phyloP scores from a whole-genome alignment of 2,329 filamentous ascomycete genomes.

The Lecanicillium sp. region DNA sequence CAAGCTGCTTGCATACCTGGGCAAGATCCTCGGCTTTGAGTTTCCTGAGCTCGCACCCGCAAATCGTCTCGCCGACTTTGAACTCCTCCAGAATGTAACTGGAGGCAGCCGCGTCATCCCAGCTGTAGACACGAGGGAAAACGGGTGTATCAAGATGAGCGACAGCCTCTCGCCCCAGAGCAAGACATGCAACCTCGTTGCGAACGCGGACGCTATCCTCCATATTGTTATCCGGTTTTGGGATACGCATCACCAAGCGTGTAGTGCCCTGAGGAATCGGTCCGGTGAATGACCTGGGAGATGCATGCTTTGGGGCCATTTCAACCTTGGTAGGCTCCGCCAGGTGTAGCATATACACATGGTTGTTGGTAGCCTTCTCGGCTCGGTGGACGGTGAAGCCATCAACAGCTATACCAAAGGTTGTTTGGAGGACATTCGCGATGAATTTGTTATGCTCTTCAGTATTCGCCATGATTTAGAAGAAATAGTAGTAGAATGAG shows the following conservation, averaged over 20 bases:
- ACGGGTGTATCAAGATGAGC: background rate
- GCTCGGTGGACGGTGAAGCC: slow-evolving; percentile 1
- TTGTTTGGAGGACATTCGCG: background rate
- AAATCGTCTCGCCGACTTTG: background rate
- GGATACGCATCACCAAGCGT: slow-evolving; percentile 3
- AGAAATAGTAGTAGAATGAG: too few relatives aligned
- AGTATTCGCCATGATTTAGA: too few relatives aligned
- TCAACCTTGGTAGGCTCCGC: background rate
- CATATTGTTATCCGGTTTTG: slow-evolving; percentile 5
- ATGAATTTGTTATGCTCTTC: too few relatives aligned
- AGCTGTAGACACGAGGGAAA: slow-evolving; percentile 4
- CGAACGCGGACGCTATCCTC: slow-evolving; percentile 8
- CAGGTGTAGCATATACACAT: slow-evolving; percentile 7
- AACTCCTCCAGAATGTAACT: slow-evolving; percentile 12
- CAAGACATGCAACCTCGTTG: slow-evolving; percentile 8
- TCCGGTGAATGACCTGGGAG: background rate
- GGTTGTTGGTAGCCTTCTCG: slow-evolving; percentile 5
- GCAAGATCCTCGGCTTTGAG: background rate
- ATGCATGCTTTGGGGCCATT: background rate
- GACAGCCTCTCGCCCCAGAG: slow-evolving; percentile 1
- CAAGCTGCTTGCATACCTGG: slow-evolving; percentile 6
- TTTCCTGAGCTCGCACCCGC: background rate
- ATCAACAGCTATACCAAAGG: background rate
- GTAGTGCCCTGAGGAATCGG: slow-evolving; percentile 5
- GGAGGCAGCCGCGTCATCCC: background rate